Base-by-base conservation (phyloP, 192 early-diverging fungal genomes). In the Chytriomyces sp. region DNA sequence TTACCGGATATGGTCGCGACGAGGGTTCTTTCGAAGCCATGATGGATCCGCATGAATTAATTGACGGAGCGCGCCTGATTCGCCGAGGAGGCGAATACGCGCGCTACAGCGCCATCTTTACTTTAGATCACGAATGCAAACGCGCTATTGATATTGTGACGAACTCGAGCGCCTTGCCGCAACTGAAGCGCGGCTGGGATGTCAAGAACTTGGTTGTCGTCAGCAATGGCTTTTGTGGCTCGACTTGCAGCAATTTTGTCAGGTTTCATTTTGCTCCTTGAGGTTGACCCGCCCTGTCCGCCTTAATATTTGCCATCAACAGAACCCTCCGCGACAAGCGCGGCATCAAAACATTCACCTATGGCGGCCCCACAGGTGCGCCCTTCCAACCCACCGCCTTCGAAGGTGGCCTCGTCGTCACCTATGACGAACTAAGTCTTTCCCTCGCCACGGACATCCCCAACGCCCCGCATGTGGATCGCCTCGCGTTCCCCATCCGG, bases 321-420 rank as follows among this genome's bases (percentile, higher is more conserved):
- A 56, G 54, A 56, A 56, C 1, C 7, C 22, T 56, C 0, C 7
- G 54, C 7, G 54, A 56, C 54, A 56, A 56, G 22, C 54, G 30
- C 22, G 22, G 30, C 30, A 56, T 56, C 22, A 30, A 8, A 1
- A 28, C 54, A 17, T 56, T 19, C 30, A 56, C 54, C 5, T 25
- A 56, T 25, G 54, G 54, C 22, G 54, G 54, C 0, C 30, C 54
- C 14, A 8, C 7, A 6, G 6, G 30, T 0, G 40, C 8, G 0
- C 64, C 33, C 5, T 65, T 65, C 64, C 64, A 65, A 26, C 39
- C 64, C 25, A 39, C 64, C 0, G 40, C 64, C 39, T 65, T 65
- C 32, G 64, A 65, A 28, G 64, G 64, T 25, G 64, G 64, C 39
- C 25, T 41, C 33, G 64, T 65, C 25, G 26, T 65, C 22, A 25